Evolutionary conservation across 305 asterid species (phyloP), one percentile per base, ranked within the genome.

Genomic region (Fraxinus greggii): DNA sequence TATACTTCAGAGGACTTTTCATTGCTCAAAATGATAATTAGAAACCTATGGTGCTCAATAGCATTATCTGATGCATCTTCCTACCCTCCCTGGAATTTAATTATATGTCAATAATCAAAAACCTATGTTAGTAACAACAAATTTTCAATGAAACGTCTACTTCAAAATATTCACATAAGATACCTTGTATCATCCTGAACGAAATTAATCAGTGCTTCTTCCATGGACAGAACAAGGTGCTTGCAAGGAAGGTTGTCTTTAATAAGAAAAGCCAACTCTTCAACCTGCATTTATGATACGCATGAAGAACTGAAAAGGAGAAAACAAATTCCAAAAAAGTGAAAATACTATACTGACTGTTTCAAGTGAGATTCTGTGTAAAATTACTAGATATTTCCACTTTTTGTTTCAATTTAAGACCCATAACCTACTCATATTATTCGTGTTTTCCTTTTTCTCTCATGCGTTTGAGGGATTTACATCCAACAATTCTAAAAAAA

Each of bases 261-360:
- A 78, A 95, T 88, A 82, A 93, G 97, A 85, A 83, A 92, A 83
- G 98, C 97, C 91, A 95, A 86, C 90, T 95, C 98, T 83, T 95
- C 97, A 78, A 93, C 98, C 98, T 95, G 90, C 87, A 86, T 70
- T 78, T 74, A 36, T 8, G 63, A 48, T 70, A 84, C 69, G 54
- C 76, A 56, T 61, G 72, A 77, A 76, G 79, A 48, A 79, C 32
- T 84, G 80, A 78, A 7, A 45, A 10, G 23, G 54, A 33, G 15
- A 6, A 7, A 54, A 54, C 24, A 63, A 79, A 10, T 29, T n/a
- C 19, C 77, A 56, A 65, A 40, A 28, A 81, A 29, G 73, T 26
- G 19, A 59, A 79, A 32, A 63, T 42, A 67, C 51, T 28, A 70
- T 74, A 80, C 74, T 10, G 45, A 38, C 8, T 42, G 72, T 65